phyloP scores from a whole-genome alignment of 1,139 yeast genomes.

The Blastobotrys arbuscula region DNA sequence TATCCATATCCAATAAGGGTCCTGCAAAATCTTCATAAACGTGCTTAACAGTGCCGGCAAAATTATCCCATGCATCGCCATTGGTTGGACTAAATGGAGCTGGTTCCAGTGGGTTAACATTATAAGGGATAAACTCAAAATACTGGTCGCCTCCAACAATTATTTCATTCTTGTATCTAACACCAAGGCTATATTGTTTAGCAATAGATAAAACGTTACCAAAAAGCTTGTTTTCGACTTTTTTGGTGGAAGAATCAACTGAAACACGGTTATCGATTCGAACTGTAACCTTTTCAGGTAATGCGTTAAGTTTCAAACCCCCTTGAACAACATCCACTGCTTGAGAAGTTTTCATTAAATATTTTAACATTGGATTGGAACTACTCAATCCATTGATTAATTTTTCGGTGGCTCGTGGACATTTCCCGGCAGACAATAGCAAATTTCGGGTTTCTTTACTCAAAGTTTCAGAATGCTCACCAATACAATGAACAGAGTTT shows the following conservation, averaged over 20 bases:
- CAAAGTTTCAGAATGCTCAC: conserved; percentile 19
- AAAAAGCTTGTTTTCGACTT: conserved; percentile 40
- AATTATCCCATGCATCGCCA: conserved; percentile 47
- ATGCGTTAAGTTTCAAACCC: conserved; percentile 65
- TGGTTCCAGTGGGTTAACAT: conserved; percentile 40
- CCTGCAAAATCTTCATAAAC: conserved; percentile 50
- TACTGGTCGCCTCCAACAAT: conserved; percentile 15
- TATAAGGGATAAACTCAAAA: conserved; percentile 10
- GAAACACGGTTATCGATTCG: conserved; percentile 57
- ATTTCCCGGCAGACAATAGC: conserved; percentile 18
- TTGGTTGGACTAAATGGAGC: conserved; percentile 53
- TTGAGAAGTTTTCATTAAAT: conserved; percentile 55
- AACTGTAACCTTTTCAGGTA: conserved; percentile 61
- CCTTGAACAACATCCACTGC: conserved; percentile 67
- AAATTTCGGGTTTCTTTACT: conserved; percentile 19
- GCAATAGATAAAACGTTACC: conserved; percentile 41
- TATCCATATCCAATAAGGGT: conserved; percentile 9
- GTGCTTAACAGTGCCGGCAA: conserved; percentile 54
- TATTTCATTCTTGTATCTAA: conserved; percentile 35
- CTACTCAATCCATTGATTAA: conserved; percentile 17
- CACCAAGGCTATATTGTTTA: conserved; percentile 42
- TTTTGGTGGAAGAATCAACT: conserved; percentile 43
- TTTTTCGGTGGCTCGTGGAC: conserved; percentile 19
- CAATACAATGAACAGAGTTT: conserved; percentile 38
- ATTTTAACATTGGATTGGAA: conserved; percentile 23